Evolutionary conservation across 345 rosid species (phyloP), one percentile per base, ranked within the genome.

Genomic region (Triadica sebifera): DNA sequence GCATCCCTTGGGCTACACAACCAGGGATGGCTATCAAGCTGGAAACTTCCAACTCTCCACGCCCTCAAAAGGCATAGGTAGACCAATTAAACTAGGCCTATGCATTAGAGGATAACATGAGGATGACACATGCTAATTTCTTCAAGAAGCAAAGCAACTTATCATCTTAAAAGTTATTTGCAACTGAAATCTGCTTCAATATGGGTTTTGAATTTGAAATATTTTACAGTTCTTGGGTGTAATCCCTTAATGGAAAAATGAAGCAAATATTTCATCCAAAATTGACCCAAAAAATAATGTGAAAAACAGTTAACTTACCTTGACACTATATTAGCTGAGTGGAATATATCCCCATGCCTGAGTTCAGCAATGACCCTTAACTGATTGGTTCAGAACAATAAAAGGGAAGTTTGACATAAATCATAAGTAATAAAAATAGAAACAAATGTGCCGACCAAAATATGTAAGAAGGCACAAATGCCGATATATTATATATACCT

Each of bases 271-370:
- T 8, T 4, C 15, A 37, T 13, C 39, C 17, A 50, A 20, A 43
- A 59, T 16, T 37, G 29, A 65, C 49, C 45, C 51, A 61, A 69
- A 38, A 15, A 2, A 74, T 70, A 20, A 46, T 65, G 75, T 22
- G 66, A 72, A 73, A 70, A 83, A 49, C 65, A 70, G 58, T 46
- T 65, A 46, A 76, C 75, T 79, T 75, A 91, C 98, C 99, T 96
- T 74, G 98, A 93, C 63, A 96, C 96, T 77, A 96, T 93, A 85
- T 96, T 96, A 76, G 98, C 97, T 56, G 99, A 88, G 87, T 93
- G 99, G 80, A 96, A 96, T 74, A 91, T 79, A 87, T 93, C 99
- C 73, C 90, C 97, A 77, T 91, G 99, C 83, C 95, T 84, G 72
- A 89, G 90, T 74, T 96, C 98, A 71, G 98, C 99, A 79, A 96